These are phyloP conservation scores for Thielaviopsis musarum DNA, from an alignment of 2,329 filamentous ascomycete species.

Conservation along the genomic window DNA sequence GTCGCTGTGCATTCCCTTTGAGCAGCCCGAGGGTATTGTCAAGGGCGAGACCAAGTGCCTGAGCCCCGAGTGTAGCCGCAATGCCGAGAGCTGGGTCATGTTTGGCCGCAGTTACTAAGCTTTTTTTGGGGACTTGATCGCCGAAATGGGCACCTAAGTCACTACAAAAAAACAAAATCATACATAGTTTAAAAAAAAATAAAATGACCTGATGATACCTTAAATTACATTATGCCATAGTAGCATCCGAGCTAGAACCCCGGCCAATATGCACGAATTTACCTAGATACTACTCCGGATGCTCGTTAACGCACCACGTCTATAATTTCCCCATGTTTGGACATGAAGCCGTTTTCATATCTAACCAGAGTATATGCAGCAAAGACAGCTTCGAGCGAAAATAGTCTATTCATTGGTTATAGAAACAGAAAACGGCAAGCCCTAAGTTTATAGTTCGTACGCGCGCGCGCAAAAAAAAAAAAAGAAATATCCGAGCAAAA, in stretches of 20 bases:
- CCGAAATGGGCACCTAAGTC: not conserved
- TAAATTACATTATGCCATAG: not conserved
- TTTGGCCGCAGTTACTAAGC: conserved; percentile 60
- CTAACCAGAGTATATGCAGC: too few species aligned
- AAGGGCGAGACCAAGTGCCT: conserved; percentile 77
- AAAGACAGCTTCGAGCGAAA: not conserved
- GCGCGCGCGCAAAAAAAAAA: too few species aligned
- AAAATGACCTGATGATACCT: conserved; percentile 3
- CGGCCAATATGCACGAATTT: not conserved
- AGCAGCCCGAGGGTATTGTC: conserved; percentile 67
- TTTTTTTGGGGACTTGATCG: not conserved
- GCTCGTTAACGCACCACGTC: too few species aligned
- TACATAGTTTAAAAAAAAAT: conserved; percentile 4
- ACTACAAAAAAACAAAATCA: not conserved
- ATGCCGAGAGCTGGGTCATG: conserved; percentile 79
- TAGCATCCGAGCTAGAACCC: not conserved
- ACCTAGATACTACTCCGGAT: not conserved
- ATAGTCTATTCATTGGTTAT: not conserved
- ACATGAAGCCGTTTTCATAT: too few species aligned
- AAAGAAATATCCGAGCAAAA: not conserved
- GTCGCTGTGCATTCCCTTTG: conserved; percentile 57
- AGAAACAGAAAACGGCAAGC: not conserved
- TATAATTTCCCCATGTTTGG: too few species aligned
- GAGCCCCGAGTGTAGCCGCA: conserved; percentile 65
- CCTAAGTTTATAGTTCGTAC: not conserved